Base-by-base conservation (phyloP, 2,329 filamentous ascomycete genomes). In the Leptodontidium sp. region DNA sequence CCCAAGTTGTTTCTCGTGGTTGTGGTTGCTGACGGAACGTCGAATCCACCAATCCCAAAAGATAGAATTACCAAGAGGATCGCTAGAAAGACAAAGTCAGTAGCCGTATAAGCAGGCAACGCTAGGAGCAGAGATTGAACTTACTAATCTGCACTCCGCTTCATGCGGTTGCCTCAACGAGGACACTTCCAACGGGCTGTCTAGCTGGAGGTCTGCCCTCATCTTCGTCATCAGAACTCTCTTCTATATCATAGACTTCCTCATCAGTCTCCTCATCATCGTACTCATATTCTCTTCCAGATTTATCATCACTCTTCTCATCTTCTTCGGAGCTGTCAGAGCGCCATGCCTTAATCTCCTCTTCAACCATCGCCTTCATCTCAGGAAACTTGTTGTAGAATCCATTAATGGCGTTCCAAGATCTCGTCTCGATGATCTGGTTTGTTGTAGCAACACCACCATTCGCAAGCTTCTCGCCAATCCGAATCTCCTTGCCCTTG, bases 141-240 rank as follows among this genome's bases (percentile, higher is more conserved):
- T 50, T 21, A 50, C 17, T 7, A 40, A 40, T 40, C 8, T 12
- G 8, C 49, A 29, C 11, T 26, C 12, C 11, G 8, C 9, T 15
- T 29, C 17, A 58, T 1, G 55, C 21, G n/a, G 53, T 4, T 40
- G 35, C 55, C 8, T 12, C 11, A 24, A 61, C 21, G 24, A 47
- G 26, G 15, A 29, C 6, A 4, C 40, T 40, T 40, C 58, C 58
- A 29, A 11, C 15, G 15, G 40, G 21, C 9, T 61, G 38, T 21
- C 6, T 14, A 21, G 7, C 40, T 9, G 40, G 40, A n/a, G 21
- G 58, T 4, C 43, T 24, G 29, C 58, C 58, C 14, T 47, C 58
- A n/a, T 45, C 43, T 21, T 61, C 58, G 9, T 61, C 38, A n/a
- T 61, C 58, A 9, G 58, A 45, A n/a, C 17, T 47, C 17, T 61